Conservation (phyloP, 768 basidiomycete genomes). For the Lactifluus subvellereus region DNA sequence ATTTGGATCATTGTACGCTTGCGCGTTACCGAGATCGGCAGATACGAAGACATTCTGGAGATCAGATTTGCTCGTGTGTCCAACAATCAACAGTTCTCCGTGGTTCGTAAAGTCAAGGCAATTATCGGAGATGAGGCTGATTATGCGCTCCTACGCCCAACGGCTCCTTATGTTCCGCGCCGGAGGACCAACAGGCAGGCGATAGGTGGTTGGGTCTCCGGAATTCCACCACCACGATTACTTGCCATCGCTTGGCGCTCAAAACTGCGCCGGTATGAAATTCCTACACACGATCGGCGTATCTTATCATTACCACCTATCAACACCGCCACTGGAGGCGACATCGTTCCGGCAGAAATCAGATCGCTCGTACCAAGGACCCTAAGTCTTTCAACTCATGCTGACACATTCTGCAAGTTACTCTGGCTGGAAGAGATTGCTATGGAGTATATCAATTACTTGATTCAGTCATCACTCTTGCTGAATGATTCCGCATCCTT, state of each 20-base stretch:
- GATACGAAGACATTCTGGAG: constrained; percentile 13
- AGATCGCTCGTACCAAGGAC: not conserved
- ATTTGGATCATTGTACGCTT: constrained; percentile 1
- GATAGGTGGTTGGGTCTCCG: not conserved
- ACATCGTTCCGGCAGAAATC: not conserved
- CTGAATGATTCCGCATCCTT: not conserved
- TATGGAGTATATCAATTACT: constrained; percentile 1
- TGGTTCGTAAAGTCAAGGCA: constrained; percentile 8
- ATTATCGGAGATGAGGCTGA: not conserved
- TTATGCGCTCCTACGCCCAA: not conserved
- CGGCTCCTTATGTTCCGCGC: not conserved
- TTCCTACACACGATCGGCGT: not conserved
- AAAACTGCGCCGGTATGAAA: not conserved
- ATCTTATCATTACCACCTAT: not conserved
- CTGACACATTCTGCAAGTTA: not conserved
- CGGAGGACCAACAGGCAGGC: not conserved
- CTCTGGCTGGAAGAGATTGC: constrained; percentile 8
- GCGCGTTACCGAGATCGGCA: not conserved
- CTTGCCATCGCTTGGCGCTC: constrained; percentile 6
- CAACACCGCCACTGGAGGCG: not conserved
- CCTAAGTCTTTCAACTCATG: not conserved
- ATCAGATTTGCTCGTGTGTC: constrained; percentile 5
- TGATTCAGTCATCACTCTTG: not conserved
- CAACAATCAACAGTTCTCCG: not conserved
- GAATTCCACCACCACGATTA: not conserved